Evolutionary conservation across 148 eudicot species (phyloP), one percentile per base, ranked within the genome.

Genomic region (Spergularia marina): DNA sequence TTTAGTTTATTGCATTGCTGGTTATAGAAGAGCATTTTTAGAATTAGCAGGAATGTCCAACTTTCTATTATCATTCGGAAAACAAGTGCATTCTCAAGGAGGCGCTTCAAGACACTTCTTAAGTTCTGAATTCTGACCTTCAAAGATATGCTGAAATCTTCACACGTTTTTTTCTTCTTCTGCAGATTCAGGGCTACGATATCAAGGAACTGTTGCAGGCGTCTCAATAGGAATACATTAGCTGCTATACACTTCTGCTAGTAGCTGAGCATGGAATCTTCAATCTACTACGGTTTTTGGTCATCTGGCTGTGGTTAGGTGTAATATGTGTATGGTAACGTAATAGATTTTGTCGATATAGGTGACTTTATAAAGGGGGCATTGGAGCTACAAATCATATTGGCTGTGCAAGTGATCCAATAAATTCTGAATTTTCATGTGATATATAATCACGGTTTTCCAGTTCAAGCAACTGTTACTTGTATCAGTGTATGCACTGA

Each of bases 131-230:
- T 23, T 23, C 25, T 23, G 25, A 23, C 25, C 25, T 23, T 23
- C 25, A 23, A 25, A 10, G 16, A 13, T 25, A 39, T 61, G 1
- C 25, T 23, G 65, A 25, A 11, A 10, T 12, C 0, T 61, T 15
- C 7, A 34, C 40, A 10, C 11, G 15, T 44, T 47, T 67, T 34
- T 67, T 67, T 34, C 3, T 8, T 52, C 39, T 78, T 40, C 4
- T 81, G 86, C 74, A 94, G 98, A 84, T 91, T 77, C 97, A 94
- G 83, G 98, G 98, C 69, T 90, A 94, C 71, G 95, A 91, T 82
- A 89, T 94, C 90, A 91, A 76, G 83, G 95, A 94, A 79, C 54
- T 94, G 74, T 77, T 94, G 78, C 91, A 86, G 79, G 85, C 84
- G 53, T 74, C 87, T 70, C 80, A 79, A 77, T 74, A 84, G 78